phyloP scores from a whole-genome alignment of 2,329 filamentous ascomycete species.

The Calonectria honghensis region DNA sequence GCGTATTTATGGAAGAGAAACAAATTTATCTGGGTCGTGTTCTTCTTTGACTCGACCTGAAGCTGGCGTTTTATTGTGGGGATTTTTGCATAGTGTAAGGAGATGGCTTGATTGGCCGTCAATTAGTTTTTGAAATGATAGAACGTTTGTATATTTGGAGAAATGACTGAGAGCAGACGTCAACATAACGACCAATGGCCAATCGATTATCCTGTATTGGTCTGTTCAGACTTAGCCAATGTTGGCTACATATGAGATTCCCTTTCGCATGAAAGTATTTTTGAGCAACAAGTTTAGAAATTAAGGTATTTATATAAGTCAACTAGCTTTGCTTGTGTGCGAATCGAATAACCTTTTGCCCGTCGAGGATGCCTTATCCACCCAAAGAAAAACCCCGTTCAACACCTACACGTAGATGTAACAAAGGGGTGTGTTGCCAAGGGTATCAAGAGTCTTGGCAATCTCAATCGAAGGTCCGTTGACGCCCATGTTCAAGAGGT shows the following conservation, averaged over 20 bases:
- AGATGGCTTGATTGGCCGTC: no score
- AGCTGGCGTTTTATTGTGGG: no score
- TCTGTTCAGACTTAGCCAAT: no score
- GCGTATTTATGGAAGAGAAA: no score
- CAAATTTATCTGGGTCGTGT: no score
- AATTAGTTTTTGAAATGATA: no score
- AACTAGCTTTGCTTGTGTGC: background rate
- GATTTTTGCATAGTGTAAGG: no score
- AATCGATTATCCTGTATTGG: no score
- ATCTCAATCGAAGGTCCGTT: slow-evolving; percentile 48
- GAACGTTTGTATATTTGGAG: no score
- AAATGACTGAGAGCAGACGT: no score
- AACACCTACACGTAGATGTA: slow-evolving; percentile 52
- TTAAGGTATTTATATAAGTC: background rate
- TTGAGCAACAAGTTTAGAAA: background rate
- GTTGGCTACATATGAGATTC: background rate
- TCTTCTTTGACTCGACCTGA: no score
- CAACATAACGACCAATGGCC: background rate
- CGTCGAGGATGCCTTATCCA: background rate
- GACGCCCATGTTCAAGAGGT: slow-evolving; percentile 49
- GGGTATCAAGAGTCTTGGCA: slow-evolving; percentile 49
- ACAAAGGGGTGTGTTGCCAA: slow-evolving; percentile 53
- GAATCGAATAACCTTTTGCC: background rate
- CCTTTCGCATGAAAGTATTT: background rate
- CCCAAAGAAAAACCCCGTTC: background rate